Conservation (phyloP, 257 asterid species). For the Nicotiana knightiana region DNA sequence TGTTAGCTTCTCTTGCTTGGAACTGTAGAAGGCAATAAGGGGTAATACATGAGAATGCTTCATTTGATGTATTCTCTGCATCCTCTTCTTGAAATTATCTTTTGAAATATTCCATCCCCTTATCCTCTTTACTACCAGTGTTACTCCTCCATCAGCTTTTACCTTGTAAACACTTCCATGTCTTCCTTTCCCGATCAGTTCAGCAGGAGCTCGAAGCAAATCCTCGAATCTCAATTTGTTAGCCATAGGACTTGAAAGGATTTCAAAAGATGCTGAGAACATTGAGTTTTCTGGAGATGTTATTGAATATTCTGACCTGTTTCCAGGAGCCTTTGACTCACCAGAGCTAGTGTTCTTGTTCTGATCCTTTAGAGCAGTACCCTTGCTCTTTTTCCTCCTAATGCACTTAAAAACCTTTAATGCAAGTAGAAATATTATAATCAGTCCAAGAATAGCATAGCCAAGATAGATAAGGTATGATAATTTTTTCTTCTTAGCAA, state of each 20-base stretch:
- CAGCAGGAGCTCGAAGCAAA: constrained; percentile 65
- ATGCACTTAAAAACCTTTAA: constrained; percentile 20
- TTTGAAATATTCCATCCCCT: constrained; percentile 50
- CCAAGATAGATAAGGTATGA: constrained; percentile 50
- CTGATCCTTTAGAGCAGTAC: background rate
- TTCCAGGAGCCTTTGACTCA: constrained; percentile 39
- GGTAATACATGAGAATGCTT: constrained; percentile 55
- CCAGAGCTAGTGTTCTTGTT: constrained; percentile 35
- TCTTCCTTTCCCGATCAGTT: constrained; percentile 51
- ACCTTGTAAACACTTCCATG: constrained; percentile 65
- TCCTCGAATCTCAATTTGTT: constrained; percentile 59
- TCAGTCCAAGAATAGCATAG: constrained; percentile 41
- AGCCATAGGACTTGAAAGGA: constrained; percentile 31
- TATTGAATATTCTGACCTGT: constrained; percentile 61
- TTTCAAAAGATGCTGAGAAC: constrained; percentile 43
- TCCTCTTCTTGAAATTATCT: constrained; percentile 53
- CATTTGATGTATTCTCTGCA: constrained; percentile 39
- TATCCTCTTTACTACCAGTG: constrained; percentile 62
- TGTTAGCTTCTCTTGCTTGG: constrained; percentile 61
- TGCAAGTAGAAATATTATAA: constrained; percentile 27
- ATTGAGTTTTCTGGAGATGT: constrained; percentile 50
- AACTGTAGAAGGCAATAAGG: constrained; percentile 60
- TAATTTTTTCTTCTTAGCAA: constrained; percentile 12
- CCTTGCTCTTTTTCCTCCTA: background rate
- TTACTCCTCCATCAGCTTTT: constrained; percentile 25